Conservation (phyloP, 768 basidiomycete species). For the Rossbeevera mucosa region DNA sequence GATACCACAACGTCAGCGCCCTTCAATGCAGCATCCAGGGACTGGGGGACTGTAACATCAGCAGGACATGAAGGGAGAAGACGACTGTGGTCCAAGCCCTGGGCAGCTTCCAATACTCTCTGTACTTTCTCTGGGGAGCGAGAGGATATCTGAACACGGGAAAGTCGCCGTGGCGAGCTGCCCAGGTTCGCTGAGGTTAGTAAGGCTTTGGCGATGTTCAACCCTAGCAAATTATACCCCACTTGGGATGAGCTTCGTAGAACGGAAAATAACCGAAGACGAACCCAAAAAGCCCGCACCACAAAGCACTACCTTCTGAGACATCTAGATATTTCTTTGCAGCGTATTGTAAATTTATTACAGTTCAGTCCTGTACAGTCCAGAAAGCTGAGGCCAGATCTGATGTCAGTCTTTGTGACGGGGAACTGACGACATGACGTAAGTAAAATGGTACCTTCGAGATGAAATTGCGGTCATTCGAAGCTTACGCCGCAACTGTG, state of each 20-base stretch:
- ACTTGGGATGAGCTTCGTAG: background rate
- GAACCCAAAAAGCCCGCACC: slow-evolving; percentile 64
- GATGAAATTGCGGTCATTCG: too few species aligned
- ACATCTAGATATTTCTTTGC: slow-evolving; percentile 10
- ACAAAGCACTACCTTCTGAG: slow-evolving; percentile 45
- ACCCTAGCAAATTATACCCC: slow-evolving; percentile 36
- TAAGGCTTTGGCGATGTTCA: slow-evolving; percentile 54
- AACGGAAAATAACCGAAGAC: slow-evolving; percentile 9
- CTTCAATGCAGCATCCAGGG: slow-evolving; percentile 46
- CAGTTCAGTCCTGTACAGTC: background rate
- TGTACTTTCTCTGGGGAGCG: slow-evolving; percentile 47
- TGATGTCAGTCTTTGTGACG: background rate
- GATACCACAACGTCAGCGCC: slow-evolving; percentile 59
- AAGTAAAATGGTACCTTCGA: too few species aligned
- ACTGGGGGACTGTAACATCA: slow-evolving; percentile 50
- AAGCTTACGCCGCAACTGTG: too few species aligned
- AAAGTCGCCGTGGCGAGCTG: slow-evolving; percentile 11
- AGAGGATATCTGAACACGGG: slow-evolving; percentile 53
- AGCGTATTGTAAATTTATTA: background rate
- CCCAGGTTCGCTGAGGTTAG: slow-evolving; percentile 28
- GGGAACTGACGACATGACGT: slow-evolving; percentile 9
- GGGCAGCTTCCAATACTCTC: slow-evolving; percentile 27
- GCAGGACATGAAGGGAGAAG: slow-evolving; percentile 41
- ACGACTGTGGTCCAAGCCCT: slow-evolving; percentile 29
- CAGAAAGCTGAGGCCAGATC: background rate